Conservation (phyloP, 495 filamentous ascomycete species). For the Apiosordaria backusii region DNA sequence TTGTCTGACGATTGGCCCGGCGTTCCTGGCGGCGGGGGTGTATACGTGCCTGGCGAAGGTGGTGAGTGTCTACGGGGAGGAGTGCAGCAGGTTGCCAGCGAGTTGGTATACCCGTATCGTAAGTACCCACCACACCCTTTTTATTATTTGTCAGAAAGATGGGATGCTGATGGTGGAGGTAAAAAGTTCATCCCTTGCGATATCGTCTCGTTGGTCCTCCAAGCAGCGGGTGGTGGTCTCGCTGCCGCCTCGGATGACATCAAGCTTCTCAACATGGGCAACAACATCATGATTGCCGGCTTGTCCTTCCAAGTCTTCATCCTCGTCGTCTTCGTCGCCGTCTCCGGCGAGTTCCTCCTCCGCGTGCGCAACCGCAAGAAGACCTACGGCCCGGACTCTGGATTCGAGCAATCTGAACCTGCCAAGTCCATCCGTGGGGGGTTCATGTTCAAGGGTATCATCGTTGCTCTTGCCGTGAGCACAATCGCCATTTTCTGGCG, state of each 20-base stretch:
- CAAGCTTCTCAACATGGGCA: conserved; percentile 22
- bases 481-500: conserved; percentile 37
- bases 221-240: conserved; percentile 48
- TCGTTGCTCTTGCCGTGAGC: conserved; percentile 10
- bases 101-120: conserved; percentile 35
- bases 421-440: conserved; percentile 2
- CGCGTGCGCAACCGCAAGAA: conserved; percentile 7
- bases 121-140: background rate
- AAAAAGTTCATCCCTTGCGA: conserved; percentile 49
- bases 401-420: background rate
- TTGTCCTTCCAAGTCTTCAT: conserved; percentile 42
- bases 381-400: background rate
- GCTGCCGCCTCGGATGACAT: conserved; percentile 25
- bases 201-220: conserved; percentile 46
- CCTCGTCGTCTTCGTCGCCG: conserved; percentile 29
- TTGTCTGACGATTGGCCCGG: conserved; percentile 36
- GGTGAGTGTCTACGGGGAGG: conserved; percentile 41
- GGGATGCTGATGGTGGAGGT: background rate
- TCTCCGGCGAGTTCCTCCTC: conserved; percentile 18
- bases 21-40: conserved; percentile 30
- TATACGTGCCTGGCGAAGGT: conserved; percentile 37
- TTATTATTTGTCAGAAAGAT: background rate
- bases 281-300: conserved; percentile 49
- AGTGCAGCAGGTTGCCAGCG: conserved; percentile 23
- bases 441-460: conserved; percentile 4